Evolutionary conservation across 139 green algal species (phyloP), one percentile per base, ranked within the genome.

Genomic region (Asterochloris sp.): DNA sequence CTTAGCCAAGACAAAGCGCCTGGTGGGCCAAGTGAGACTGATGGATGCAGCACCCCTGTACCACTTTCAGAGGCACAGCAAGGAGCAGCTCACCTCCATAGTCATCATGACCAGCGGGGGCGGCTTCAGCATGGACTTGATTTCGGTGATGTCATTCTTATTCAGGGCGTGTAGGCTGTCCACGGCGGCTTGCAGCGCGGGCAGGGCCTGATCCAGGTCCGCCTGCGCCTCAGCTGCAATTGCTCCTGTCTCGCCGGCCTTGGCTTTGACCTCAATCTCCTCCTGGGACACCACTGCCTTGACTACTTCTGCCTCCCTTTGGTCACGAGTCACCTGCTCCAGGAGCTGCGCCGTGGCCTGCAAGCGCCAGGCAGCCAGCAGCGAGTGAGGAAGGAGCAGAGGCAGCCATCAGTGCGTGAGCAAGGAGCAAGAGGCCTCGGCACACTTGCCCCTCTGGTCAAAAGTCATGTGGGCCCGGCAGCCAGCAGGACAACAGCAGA

Each of bases 41-140:
- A 54, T 54, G 38, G 38, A 2, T 54, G 38, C 38, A n/a, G n/a
- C n/a, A n/a, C n/a, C n/a, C n/a, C n/a, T n/a, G n/a, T 15, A 4
- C 8, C 69, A 76, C n/a, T 29, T 27, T 19, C 24, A 28, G 74
- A 71, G 68, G 76, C 23, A 71, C 19, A 29, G 13, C 21, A 80
- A 60, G 62, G 23, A 63, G 26, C 62, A 19, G 12, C 29, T 11
- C 21, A 83, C 78, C 82, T 89, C 85, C 76, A 89, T 93, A 0
- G 91, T 94, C 89, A 94, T 92, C 87, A 94, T 85, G 69, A 96
- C 90, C 54, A 95, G 86, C 24, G 91, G 85, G 17, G 94, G 94
- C 63, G 94, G 94, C 87, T 96, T 98, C 62, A 89, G 54, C 78
- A 98, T 95, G 13, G 89, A 93, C 88, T 97, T 97, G 85, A 97